Percentiles rank a stretch among this genome's conserved stretches.
Conservation (phyloP, 163 green algal genomes). For the Picocystis sp. region DNA sequence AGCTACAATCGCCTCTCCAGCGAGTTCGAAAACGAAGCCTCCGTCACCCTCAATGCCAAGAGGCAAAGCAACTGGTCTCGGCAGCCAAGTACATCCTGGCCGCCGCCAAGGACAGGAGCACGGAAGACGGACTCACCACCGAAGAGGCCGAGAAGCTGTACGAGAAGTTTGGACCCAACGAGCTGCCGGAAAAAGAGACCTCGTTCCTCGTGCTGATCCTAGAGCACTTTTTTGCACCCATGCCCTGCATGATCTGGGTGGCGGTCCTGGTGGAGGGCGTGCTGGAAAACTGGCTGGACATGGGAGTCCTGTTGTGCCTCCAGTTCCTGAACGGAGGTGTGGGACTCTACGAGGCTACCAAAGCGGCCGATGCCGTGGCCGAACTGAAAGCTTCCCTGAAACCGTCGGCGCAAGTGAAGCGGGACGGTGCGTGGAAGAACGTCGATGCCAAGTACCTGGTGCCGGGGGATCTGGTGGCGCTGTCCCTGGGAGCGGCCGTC, state of each 20-base stretch:
- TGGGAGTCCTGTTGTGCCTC: slow-evolving; percentile 47
- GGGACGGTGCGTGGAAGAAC: slow-evolving; percentile 45
- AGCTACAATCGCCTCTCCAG: no score
- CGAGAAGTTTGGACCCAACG: slow-evolving; percentile 42
- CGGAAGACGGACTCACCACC: slow-evolving; percentile 7
- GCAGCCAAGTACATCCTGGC: no score
- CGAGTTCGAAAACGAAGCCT: no score
- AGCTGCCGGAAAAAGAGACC: slow-evolving; percentile 50
- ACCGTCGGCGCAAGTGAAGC: slow-evolving; percentile 51
- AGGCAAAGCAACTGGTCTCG: no score
- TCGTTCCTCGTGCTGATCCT: slow-evolving; percentile 36
- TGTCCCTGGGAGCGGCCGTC: slow-evolving; percentile 44
- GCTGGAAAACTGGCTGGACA: slow-evolving; percentile 40
- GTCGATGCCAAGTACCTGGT: slow-evolving; percentile 54
- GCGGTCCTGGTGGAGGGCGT: slow-evolving; percentile 53
- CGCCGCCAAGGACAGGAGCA: background rate
- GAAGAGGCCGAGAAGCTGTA: slow-evolving; percentile 46
- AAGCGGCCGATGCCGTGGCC: slow-evolving; percentile 21
- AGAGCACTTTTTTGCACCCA: slow-evolving; percentile 42
- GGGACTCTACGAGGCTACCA: slow-evolving; percentile 33
- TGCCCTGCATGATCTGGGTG: slow-evolving; percentile 75
- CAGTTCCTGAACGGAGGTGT: slow-evolving; percentile 60
- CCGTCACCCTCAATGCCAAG: no score
- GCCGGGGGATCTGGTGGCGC: slow-evolving; percentile 58
- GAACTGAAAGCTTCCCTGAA: slow-evolving; percentile 24